Evolutionary conservation across 768 basidiomycete species (phyloP), one percentile per base, ranked within the genome.

Genomic region (Xerocomellus amylosporus): DNA sequence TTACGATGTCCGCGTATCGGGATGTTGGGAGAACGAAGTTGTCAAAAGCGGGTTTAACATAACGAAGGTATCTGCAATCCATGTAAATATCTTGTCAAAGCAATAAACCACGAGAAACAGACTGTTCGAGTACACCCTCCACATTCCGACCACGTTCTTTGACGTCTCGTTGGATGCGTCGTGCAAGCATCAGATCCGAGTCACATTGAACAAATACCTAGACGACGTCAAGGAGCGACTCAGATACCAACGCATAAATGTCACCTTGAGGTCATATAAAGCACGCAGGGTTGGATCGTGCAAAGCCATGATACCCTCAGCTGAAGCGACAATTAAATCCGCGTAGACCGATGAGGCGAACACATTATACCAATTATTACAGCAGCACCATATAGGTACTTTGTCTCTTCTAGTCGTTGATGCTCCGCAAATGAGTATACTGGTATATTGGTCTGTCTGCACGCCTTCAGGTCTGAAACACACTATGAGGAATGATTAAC

Each of bases 171-270:
- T 83, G 78, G 50, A 99, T 88, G 37, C 97, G 84, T 53, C 97
- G 84, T 1, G 96, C 93, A 45, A 99, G 86, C 97, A 99, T 99
- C 20, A 98, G 75, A 69, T 99, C 97, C 8, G 94, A 88, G 67
- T 98, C 94, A 55, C 88, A 90, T 75, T 96, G 91, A 8, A 94
- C 93, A 58, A 92, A 94, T 5, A 94, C 77, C 88, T 91, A 51
- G 8, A 44, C 8, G 15, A 30, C 4, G 33, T 56, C 26, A 46
- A 17, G 41, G 0, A 40, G 39, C 10, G 30, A 52, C 9, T 36
- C 26, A 5, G 40, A 41, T 43, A 28, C 44, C 46, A 42, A 34
- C 8, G 13, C 2, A 5, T 40, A 7, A 28, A n/a, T 63, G 69
- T 47, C 58, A 85, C 93, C 80, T 97, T 96, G 36, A 99, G 79